A percentile compares a stretch with the other conserved stretches of the same genome.
phyloP scores from a whole-genome alignment of 2,329 filamentous ascomycete species.

The Sclerotiophoma versabilis region DNA sequence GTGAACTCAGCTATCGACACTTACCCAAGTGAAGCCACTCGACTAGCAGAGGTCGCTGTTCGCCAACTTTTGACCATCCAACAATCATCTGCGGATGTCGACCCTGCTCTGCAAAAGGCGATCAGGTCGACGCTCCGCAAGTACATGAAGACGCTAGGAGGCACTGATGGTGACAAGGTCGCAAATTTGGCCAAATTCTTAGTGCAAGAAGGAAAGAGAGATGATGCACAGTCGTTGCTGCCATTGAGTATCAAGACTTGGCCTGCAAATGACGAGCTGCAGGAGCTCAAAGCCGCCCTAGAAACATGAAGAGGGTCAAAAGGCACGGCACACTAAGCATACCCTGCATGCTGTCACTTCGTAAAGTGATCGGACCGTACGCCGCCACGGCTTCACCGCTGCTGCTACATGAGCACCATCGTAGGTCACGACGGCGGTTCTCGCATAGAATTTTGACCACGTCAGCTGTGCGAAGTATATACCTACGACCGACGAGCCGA shows the following conservation, averaged over 20 bases:
- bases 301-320: conserved; percentile 20
- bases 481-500: conserved; percentile 5
- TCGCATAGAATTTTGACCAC: conserved; percentile 23
- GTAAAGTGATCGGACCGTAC: conserved; percentile 23
- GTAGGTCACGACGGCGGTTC: conserved; percentile 17
- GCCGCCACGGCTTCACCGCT: conserved; percentile 30
- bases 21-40: conserved; percentile 41
- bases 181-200: conserved; percentile 31
- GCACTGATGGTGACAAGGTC: conserved; percentile 38
- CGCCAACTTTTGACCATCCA: conserved; percentile 58
- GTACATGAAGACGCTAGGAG: conserved; percentile 38
- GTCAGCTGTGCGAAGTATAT: conserved; percentile 23
- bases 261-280: conserved; percentile 38
- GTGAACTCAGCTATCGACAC: conserved; percentile 62
- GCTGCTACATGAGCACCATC: conserved; percentile 23
- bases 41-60: conserved; percentile 57
- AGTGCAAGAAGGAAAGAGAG: conserved; percentile 34
- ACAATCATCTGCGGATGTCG: conserved; percentile 54
- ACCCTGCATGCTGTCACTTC: conserved; percentile 25
- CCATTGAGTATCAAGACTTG: conserved; percentile 38
- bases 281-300: conserved; percentile 31
- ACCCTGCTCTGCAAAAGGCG: conserved; percentile 62
- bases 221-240: conserved; percentile 38
- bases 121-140: conserved; percentile 53
- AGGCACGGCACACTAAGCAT: conserved; percentile 26